These are phyloP conservation scores for Serendipita sp. DNA, from an alignment of 768 basidiomycete genomes.

Conservation along the genomic window DNA sequence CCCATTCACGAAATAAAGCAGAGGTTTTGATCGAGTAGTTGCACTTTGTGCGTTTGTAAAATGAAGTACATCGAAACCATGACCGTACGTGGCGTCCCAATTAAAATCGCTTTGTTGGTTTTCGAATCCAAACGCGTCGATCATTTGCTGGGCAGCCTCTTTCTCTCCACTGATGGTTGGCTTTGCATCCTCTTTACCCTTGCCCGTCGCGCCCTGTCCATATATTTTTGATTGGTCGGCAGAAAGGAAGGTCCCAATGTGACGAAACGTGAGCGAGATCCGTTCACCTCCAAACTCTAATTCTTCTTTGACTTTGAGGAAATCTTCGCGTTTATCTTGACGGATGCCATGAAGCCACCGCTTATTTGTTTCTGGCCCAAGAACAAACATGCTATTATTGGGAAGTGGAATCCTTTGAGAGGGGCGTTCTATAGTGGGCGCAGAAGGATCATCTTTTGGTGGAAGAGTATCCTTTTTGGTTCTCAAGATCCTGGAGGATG, in stretches of 20 bases:
- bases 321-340: slow-evolving; percentile 50
- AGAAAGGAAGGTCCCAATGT: slow-evolving; percentile 56
- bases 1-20: slow-evolving; percentile 5
- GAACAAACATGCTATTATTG: slow-evolving; percentile 69
- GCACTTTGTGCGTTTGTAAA: slow-evolving; percentile 16
- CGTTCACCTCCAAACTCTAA: slow-evolving; percentile 40
- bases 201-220: slow-evolving; percentile 57
- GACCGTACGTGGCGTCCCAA: slow-evolving; percentile 50
- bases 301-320: slow-evolving; percentile 39
- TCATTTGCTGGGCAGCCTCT: slow-evolving; percentile 30
- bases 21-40: neutral
- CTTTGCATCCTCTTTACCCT: slow-evolving; percentile 36
- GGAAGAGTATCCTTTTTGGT: slow-evolving; percentile 35
- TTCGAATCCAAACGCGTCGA: slow-evolving; percentile 56
- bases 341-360: slow-evolving; percentile 65
- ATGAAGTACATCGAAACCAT: slow-evolving; percentile 56
- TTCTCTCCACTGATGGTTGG: slow-evolving; percentile 36
- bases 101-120: slow-evolving; percentile 55
- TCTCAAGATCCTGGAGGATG: slow-evolving; percentile 29
- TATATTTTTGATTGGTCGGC: slow-evolving; percentile 39
- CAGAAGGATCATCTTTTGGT: neutral
- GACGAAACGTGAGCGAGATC: slow-evolving; percentile 66
- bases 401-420: slow-evolving; percentile 56
- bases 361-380: slow-evolving; percentile 56
- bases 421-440: slow-evolving; percentile 2